Base-by-base conservation (phyloP, 2,329 filamentous ascomycete genomes). In the Fusarium succisae region DNA sequence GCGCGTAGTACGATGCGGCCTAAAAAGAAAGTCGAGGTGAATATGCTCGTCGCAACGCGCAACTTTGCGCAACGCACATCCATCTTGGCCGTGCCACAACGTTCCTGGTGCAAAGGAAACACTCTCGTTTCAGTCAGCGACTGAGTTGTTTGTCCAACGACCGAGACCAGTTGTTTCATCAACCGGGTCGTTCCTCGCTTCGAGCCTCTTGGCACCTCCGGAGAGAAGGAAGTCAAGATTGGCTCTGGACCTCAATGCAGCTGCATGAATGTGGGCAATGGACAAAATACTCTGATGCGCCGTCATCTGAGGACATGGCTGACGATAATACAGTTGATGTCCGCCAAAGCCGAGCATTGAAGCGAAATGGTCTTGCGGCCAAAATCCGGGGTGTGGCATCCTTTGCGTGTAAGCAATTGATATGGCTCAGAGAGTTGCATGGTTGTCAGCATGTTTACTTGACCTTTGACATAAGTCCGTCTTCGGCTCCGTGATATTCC, bases 371-470 rank as follows among this genome's bases (percentile, higher is more conserved):
- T 28, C 63, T 66, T 66, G 64, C 57, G 70, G 74, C 64, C 74
- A 76, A 77, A 63, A 75, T 62, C 67, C 72, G 72, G 73, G 73
- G 75, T 76, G 72, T 58, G 65, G 61, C 69, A 68, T 61, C 41
- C 53, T 66, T 62, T 66, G 24, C 51, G n/a, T 22, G 28, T 53
- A 66, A 66, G 54, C 66, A 57, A 38, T 45, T 41, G 45, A 50
- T 38, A 60, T 56, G 43, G 54, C 50, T 66, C 50, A 58, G 60
- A 50, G 45, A 58, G 38, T 35, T n/a, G 30, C 51, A 45, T n/a
- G 32, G 24, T 44, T 48, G 22, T 56, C 63, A 41, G 51, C 28
- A 38, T 61, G 28, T 38, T 44, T 54, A 43, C 57, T 45, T 63
- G 38, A 26, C 38, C 51, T 24, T 45, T 32, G 35, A 35, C 43